A percentile compares a stretch with the other conserved stretches of the same genome.
Evolutionary conservation across 192 early-diverging fungal species (phyloP).

Genomic region (Glomus cerebriforme): DNA sequence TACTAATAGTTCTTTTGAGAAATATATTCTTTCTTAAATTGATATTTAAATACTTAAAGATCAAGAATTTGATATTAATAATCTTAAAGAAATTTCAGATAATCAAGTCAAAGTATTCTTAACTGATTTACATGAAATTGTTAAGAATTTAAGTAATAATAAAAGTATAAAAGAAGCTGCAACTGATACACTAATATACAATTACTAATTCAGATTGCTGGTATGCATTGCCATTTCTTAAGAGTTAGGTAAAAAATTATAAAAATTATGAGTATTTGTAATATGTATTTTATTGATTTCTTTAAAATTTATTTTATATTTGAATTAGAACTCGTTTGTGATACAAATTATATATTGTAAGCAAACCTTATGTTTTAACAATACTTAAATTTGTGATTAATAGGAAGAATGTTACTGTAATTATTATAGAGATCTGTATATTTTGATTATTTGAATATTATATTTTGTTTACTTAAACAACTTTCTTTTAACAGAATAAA

Average conservation of each 20-base stretch:
- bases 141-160: not conserved
- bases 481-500: constrained; percentile 26
- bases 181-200: too few species aligned
- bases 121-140: not conserved
- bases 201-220: too few species aligned
- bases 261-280: not conserved
- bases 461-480: constrained; percentile 4
- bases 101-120: not conserved
- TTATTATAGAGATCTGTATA: constrained; percentile 13
- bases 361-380: not conserved
- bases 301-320: not conserved
- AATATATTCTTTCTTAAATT: constrained; percentile 26
- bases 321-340: not conserved
- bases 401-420: not conserved
- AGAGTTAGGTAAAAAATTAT: not conserved
- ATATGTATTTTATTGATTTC: not conserved
- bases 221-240: too few species aligned
- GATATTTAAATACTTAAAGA: constrained; percentile 12
- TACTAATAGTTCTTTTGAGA: constrained; percentile 16
- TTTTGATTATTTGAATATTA: constrained; percentile 21
- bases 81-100: not conserved
- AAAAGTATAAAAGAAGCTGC: too few species aligned
- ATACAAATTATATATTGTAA: not conserved
- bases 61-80: not conserved
- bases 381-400: not conserved